Evolutionary conservation across 768 basidiomycete species (phyloP).

Genomic region (Kwoniella pini): DNA sequence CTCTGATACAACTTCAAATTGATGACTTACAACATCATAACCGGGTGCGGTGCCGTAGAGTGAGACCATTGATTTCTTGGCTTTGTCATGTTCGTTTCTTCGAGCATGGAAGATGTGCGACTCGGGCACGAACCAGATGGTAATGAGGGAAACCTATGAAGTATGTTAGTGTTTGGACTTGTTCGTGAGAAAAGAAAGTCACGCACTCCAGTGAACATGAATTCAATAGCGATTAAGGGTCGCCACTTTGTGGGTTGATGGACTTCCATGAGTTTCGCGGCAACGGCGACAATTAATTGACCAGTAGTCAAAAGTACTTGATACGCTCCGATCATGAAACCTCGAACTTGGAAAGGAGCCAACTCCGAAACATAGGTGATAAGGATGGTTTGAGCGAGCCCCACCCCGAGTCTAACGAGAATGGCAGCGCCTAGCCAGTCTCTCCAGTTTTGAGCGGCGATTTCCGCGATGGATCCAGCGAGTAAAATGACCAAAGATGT

Average conservation of each 20-base stretch:
- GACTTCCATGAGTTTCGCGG: conserved; percentile 14
- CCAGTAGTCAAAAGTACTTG: conserved; percentile 22
- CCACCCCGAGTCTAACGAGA: conserved; percentile 25
- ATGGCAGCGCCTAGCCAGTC: conserved; percentile 25
- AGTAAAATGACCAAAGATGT: conserved; percentile 21
- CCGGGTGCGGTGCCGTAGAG: conserved; percentile 22
- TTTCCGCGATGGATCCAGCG: conserved; percentile 27
- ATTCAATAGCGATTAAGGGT: conserved; percentile 29
- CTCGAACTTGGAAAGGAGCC: conserved; percentile 34
- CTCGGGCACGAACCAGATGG: conserved; percentile 25
- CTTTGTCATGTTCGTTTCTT: conserved; percentile 17
- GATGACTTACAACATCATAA: conserved; percentile 31
- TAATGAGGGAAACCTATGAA: conserved; percentile 16
- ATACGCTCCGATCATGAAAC: conserved; percentile 28
- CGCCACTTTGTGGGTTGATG: conserved; percentile 17
- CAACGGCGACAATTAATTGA: conserved; percentile 25
- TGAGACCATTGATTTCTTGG: conserved; percentile 20
- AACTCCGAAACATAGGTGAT: conserved; percentile 32
- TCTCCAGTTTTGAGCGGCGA: conserved; percentile 23
- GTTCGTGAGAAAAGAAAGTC: background rate
- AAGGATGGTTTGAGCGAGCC: conserved; percentile 26
- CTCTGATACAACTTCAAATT: background rate
- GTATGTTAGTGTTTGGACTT: conserved; percentile 3
- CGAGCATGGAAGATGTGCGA: conserved; percentile 24
- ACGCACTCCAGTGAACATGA: conserved; percentile 34